Base-by-base conservation (phyloP, 495 filamentous ascomycete species). In the Lineolata rhizophorae region DNA sequence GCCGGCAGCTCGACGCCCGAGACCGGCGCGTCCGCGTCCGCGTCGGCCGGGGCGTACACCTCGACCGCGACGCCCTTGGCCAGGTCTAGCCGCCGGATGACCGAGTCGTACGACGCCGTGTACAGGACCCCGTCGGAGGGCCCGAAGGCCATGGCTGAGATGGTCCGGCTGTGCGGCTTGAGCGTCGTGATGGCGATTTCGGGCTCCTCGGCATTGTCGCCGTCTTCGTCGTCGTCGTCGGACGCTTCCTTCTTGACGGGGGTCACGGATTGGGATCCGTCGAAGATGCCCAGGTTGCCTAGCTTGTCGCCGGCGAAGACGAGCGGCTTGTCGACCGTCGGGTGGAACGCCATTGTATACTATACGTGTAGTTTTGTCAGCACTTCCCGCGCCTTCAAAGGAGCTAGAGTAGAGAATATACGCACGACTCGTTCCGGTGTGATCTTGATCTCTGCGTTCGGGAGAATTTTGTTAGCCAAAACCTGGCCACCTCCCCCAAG, bases 221-320 rank as follows among this genome's bases (percentile, higher is more conserved):
- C 70, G 15, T 65, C 60, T 16, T 67, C 64, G 20, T 65, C 64
- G 29, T 74, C 68, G 21, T 51, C 55, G 11, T 43, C 42, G 20
- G 53, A 44, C 17, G 50, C 47, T 30, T 52, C 45, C 19, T 41
- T 74, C 63, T 38, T 64, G 58, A 27, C 54, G 46, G 17, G 54
- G 36, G 16, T 57, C 2, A 55, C 57, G 15, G 67, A 64, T 40
- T 91, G 81, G 0, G 82, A 87, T 1, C 71, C 81, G 44, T 95
- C 83, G 30, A 93, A 78, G n/a, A 97, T 65, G 4, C 90, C 90
- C 19, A 97, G 62, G 33, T 83, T 81, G 15, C 87, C 87, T 49
- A 90, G 65, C 49, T 97, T 95, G 47, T 97, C 87, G 29, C 83
- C 82, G 1, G 85, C 90, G 42, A 95, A 91, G n/a, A 97, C 65